Evolutionary conservation across 2,329 filamentous ascomycete genomes (phyloP).

Genomic region (Coniella lustricola): DNA sequence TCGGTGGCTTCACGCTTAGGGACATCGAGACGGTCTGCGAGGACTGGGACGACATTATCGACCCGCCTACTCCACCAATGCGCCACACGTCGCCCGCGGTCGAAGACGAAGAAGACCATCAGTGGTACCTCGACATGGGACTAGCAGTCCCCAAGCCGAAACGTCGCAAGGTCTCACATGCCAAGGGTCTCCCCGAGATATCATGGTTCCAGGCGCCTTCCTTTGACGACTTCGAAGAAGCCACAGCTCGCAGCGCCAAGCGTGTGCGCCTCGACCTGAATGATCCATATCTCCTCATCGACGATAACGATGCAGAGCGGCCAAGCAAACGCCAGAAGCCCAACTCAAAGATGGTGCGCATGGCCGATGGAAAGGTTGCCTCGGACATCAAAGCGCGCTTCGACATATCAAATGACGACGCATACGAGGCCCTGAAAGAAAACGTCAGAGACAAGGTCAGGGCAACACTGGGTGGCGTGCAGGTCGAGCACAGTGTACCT

Average conservation of each 20-base stretch:
- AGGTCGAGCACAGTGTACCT: constrained; percentile 91
- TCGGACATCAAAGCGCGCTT: constrained; percentile 75
- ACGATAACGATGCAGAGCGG: constrained; percentile 62
- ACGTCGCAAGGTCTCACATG: constrained; percentile 53
- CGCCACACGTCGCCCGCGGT: constrained; percentile 14
- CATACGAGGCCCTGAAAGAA: constrained; percentile 91
- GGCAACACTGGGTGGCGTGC: constrained; percentile 81
- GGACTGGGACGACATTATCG: constrained; percentile 69
- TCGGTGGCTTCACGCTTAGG: constrained; percentile 68
- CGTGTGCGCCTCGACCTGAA: constrained; percentile 79
- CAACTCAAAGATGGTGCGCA: constrained; percentile 55
- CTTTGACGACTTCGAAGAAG: constrained; percentile 73
- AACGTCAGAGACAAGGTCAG: constrained; percentile 95
- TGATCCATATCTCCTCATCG: constrained; percentile 79
- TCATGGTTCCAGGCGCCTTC: constrained; percentile 58
- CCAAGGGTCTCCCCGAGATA: constrained; percentile 47
- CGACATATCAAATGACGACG: constrained; percentile 93
- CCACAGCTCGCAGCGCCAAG: constrained; percentile 66
- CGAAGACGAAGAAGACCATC: constrained; percentile 47
- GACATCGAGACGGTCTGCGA: constrained; percentile 82
- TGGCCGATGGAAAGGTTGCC: constrained; percentile 61
- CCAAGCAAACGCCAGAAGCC: constrained; percentile 52
- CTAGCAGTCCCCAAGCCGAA: constrained; percentile 47
- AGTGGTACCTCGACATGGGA: constrained; percentile 57
- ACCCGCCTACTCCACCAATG: constrained; percentile 30